Conservation (phyloP, 306 rosid species). For the Dalbergia oliveri region DNA sequence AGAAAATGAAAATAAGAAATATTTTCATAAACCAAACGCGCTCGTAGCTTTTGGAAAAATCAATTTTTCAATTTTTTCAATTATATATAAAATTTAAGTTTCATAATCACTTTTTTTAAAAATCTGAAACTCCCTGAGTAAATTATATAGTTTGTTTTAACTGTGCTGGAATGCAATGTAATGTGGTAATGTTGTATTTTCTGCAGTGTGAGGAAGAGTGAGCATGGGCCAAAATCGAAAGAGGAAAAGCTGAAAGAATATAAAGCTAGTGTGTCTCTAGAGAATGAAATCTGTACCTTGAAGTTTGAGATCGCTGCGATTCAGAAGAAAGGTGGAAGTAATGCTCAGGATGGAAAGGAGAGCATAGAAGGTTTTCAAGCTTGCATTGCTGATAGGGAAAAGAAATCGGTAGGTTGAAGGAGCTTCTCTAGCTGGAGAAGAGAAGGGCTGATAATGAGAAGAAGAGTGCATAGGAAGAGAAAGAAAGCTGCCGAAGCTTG, state of each 20-base stretch:
- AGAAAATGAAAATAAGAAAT: too few relatives aligned
- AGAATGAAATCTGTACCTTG: conserved; percentile 56
- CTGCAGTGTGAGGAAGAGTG: conserved; percentile 59
- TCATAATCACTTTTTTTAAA: too few relatives aligned
- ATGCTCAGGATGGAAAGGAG: conserved; percentile 43
- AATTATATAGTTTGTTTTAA: not conserved
- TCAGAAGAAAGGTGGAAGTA: conserved; percentile 41
- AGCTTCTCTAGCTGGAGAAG: conserved; percentile 64
- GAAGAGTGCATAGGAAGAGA: conserved; percentile 64
- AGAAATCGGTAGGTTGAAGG: conserved; percentile 62
- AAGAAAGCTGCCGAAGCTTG: conserved; percentile 61
- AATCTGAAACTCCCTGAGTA: not conserved
- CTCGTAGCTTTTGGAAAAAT: too few relatives aligned
- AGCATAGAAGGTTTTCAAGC: conserved; percentile 53
- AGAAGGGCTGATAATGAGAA: conserved; percentile 63
- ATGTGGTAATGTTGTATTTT: conserved; percentile 11
- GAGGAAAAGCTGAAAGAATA: conserved; percentile 58
- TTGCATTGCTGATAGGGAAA: conserved; percentile 58
- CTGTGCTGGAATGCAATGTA: not conserved
- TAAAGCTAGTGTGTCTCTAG: conserved; percentile 59
- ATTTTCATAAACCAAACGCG: too few relatives aligned
- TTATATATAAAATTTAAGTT: too few relatives aligned
- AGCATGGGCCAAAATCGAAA: conserved; percentile 43
- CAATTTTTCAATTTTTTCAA: too few relatives aligned
- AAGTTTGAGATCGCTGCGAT: conserved; percentile 59